Percentiles rank a stretch among this genome's conserved stretches.
Conservation (phyloP, 306 rosid species). For the Aeschynomene evenia region DNA sequence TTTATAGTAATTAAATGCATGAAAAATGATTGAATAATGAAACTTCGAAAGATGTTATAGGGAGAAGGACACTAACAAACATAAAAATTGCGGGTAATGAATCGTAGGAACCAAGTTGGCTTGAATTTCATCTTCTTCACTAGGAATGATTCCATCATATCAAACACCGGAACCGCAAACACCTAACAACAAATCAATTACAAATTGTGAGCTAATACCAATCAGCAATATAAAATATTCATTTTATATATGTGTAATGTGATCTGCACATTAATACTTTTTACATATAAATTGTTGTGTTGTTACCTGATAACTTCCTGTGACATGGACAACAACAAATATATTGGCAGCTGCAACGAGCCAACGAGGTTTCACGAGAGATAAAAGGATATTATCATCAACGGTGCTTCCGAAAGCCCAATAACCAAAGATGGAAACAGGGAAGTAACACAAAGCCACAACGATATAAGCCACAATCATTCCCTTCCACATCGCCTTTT, state of each 20-base stretch:
- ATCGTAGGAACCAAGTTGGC: conserved; percentile 56
- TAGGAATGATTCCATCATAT: conserved; percentile 64
- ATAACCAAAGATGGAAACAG: conserved; percentile 65
- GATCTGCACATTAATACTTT: too few species aligned
- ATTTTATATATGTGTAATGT: too few species aligned
- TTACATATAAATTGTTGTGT: too few species aligned
- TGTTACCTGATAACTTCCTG: conserved; percentile 85
- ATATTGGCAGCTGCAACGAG: conserved; percentile 71
- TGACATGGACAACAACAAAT: conserved; percentile 73
- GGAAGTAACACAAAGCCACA: conserved; percentile 83
- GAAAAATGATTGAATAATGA: background rate
- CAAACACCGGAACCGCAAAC: conserved; percentile 77
- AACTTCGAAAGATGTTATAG: background rate
- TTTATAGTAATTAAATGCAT: background rate
- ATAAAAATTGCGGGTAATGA: conserved; percentile 50
- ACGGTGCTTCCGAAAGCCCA: conserved; percentile 62
- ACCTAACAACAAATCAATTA: conserved; percentile 36
- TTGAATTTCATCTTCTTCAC: conserved; percentile 53
- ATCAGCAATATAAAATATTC: too few species aligned
- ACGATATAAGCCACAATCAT: conserved; percentile 60
- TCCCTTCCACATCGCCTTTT: conserved; percentile 88
- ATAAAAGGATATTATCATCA: conserved; percentile 61
- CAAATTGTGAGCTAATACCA: too few species aligned
- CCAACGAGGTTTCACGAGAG: conserved; percentile 67
- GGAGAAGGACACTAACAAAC: conserved; percentile 52